Conservation (phyloP, 306 rosid genomes). For the Ammopiptanthus mongolicus region DNA sequence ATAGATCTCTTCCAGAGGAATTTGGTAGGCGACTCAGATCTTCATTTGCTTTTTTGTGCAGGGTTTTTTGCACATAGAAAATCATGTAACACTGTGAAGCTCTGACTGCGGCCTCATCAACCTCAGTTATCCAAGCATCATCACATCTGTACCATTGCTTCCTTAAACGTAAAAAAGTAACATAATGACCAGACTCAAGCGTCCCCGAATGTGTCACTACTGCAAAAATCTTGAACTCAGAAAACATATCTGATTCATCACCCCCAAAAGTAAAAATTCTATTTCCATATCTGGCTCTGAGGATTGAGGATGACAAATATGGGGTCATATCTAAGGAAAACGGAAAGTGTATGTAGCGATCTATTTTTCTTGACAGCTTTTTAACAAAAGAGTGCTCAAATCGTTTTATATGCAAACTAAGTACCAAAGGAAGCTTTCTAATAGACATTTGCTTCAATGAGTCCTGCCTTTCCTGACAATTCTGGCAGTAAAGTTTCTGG, state of each 20-base stretch:
- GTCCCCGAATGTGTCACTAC: conserved; percentile 85
- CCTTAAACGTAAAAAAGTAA: conserved; percentile 60
- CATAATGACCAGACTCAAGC: conserved; percentile 82
- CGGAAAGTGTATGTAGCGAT: conserved; percentile 70
- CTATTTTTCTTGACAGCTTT: conserved; percentile 61
- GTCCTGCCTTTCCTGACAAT: conserved; percentile 65
- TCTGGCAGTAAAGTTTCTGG: conserved; percentile 79
- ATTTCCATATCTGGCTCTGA: conserved; percentile 79
- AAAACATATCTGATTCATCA: conserved; percentile 53
- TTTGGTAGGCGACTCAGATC: conserved; percentile 43
- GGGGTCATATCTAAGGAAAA: conserved; percentile 83
- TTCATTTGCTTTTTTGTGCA: conserved; percentile 43
- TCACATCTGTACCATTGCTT: conserved; percentile 86
- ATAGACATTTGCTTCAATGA: conserved; percentile 82
- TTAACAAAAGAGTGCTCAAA: conserved; percentile 71
- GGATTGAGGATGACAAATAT: conserved; percentile 70
- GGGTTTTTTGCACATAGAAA: conserved; percentile 66
- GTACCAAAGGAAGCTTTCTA: conserved; percentile 69
- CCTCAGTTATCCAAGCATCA: conserved; percentile 89
- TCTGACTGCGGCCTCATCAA: conserved; percentile 70
- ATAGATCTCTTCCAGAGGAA: conserved; percentile 40
- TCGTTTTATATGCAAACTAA: conserved; percentile 80
- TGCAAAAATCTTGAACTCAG: conserved; percentile 74
- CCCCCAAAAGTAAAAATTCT: conserved; percentile 71
- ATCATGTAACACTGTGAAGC: conserved; percentile 89